These are phyloP conservation scores for Aspergillus campestris DNA, from an alignment of 495 filamentous ascomycete genomes.

Conservation along the genomic window DNA sequence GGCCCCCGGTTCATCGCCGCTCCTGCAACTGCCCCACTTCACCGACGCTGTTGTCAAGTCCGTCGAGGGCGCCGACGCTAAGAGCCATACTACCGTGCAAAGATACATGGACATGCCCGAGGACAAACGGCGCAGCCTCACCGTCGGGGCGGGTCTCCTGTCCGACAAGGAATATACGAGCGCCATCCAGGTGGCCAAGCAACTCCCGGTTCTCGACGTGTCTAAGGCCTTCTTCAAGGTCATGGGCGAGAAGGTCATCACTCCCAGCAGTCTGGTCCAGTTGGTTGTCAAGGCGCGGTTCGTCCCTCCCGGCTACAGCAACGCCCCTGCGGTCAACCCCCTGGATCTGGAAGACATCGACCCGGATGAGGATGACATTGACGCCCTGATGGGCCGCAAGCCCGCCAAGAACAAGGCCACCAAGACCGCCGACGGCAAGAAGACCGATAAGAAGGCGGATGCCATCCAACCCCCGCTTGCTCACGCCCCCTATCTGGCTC, in stretches of 20 bases:
- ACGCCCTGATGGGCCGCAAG: conserved; percentile 77
- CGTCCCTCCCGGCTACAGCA: conserved; percentile 70
- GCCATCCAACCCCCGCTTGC: conserved; percentile 72
- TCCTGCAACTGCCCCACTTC: conserved; percentile 87
- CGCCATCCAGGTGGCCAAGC: conserved; percentile 65
- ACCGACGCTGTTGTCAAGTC: conserved; percentile 64
- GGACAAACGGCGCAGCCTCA: conserved; percentile 57
- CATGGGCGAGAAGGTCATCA: conserved; percentile 83
- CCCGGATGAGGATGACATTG: conserved; percentile 84
- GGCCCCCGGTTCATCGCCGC: conserved; percentile 71
- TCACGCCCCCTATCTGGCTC: conserved; percentile 79
- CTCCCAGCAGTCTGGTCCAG: conserved; percentile 85
- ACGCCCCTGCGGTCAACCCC: conserved; percentile 64
- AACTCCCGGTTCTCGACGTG: conserved; percentile 74
- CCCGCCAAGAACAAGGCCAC: conserved; percentile 46
- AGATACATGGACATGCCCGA: conserved; percentile 80
- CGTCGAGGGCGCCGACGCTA: conserved; percentile 64
- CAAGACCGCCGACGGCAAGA: conserved; percentile 50
- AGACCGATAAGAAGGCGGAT: conserved; percentile 40
- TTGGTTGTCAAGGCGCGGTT: conserved; percentile 94
- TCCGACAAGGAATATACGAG: conserved; percentile 67
- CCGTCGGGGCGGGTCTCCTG: conserved; percentile 60
- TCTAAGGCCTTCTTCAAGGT: conserved; percentile 98
- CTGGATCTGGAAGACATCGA: conserved; percentile 84
- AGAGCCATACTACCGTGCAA: conserved; percentile 70